These are phyloP conservation scores for Pseudogymnoascus sp. DNA, from an alignment of 2,329 filamentous ascomycete genomes.

Conservation along the genomic window DNA sequence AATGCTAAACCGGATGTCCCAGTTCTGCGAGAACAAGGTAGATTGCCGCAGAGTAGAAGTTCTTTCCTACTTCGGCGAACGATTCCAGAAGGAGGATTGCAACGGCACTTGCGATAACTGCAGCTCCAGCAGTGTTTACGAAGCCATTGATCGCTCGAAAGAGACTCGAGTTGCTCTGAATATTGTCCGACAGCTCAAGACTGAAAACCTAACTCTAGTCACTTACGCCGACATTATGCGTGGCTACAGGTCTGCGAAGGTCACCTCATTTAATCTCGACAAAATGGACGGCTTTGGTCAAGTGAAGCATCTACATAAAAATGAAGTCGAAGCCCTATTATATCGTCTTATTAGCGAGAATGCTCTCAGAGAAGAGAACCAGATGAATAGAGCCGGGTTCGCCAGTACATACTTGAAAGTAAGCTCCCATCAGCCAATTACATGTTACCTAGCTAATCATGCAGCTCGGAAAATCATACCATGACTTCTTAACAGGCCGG, in stretches of 20 bases:
- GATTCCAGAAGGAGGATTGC: constrained; percentile 67
- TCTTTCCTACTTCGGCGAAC: constrained; percentile 88
- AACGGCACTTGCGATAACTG: constrained; percentile 82
- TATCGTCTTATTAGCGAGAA: constrained; percentile 67
- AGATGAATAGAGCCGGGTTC: constrained; percentile 58
- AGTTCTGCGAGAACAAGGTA: constrained; percentile 81
- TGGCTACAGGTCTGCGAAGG: constrained; percentile 53
- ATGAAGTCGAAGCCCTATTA: constrained; percentile 79
- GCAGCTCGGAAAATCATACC: constrained; percentile 26
- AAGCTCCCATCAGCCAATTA: constrained; percentile 27
- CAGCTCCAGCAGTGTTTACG: constrained; percentile 61
- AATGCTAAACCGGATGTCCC: constrained; percentile 79
- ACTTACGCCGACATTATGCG: constrained; percentile 81
- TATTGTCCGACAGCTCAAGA: constrained; percentile 54
- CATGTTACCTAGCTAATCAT: constrained; percentile 30
- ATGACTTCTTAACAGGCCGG: constrained; percentile 22
- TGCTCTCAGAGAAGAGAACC: constrained; percentile 64
- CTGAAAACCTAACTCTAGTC: constrained; percentile 60
- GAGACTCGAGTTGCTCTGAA: constrained; percentile 65
- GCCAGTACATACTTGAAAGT: constrained; percentile 67
- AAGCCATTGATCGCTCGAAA: constrained; percentile 68
- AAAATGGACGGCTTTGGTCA: constrained; percentile 52
- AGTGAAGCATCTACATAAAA: constrained; percentile 62
- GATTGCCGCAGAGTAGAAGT: constrained; percentile 86
- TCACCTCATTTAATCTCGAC: constrained; percentile 40